Evolutionary conservation across 208 protist genomes (phyloP).

Genomic region (Leishmania mexicana): DNA sequence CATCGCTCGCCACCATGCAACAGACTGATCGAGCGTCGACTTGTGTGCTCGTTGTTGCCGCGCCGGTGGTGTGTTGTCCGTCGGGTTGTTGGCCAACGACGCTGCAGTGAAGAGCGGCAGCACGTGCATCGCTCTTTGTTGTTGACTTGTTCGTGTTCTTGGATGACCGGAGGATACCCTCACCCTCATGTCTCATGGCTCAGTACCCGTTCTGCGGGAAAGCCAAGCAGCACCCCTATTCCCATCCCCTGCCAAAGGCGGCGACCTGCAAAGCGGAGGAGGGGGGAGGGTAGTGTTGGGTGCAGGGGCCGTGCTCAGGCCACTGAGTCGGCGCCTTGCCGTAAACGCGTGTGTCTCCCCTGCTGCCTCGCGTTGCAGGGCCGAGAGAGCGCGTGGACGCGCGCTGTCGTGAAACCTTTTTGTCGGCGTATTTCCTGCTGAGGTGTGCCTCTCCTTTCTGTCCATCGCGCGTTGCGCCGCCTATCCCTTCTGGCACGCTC

Average conservation of each 20-base stretch:
- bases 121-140: background rate
- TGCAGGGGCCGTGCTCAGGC: background rate
- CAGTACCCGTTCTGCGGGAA: background rate
- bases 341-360: background rate
- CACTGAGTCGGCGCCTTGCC: background rate
- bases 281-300: background rate
- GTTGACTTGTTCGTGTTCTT: background rate
- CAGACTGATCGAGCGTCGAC: background rate
- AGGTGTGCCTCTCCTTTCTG: background rate
- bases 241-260: background rate
- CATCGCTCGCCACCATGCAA: background rate
- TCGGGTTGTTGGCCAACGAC: background rate
- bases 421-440: too few relatives aligned
- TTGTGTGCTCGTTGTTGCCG: background rate
- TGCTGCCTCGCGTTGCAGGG: background rate
- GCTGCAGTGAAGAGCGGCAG: background rate
- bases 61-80: background rate
- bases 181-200: background rate
- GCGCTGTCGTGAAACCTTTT: too few relatives aligned
- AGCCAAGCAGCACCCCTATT: background rate
- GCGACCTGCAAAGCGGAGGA: too few relatives aligned
- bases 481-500: background rate
- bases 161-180: background rate
- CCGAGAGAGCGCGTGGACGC: background rate
- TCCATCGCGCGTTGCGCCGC: background rate